These are phyloP conservation scores for Phytophthora crassamura DNA, from an alignment of 352 stramenopile species.

Conservation along the genomic window DNA sequence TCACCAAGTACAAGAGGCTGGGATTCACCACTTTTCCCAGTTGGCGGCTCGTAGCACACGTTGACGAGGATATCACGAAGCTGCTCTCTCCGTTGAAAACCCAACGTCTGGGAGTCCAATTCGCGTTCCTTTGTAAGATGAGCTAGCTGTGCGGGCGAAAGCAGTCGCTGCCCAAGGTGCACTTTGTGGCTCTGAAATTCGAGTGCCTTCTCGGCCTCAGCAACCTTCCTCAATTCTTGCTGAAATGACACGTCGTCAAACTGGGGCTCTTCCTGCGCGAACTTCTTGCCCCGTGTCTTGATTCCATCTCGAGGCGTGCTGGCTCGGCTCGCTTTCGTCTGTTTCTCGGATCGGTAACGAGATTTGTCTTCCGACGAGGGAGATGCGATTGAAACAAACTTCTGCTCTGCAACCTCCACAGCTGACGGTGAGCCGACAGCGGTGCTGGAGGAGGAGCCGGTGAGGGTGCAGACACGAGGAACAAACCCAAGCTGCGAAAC, in stretches of 20 bases:
- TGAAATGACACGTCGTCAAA: conserved; percentile 71
- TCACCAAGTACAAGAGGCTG: conserved; percentile 27
- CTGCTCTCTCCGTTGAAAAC: conserved; percentile 47
- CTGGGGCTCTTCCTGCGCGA: conserved; percentile 14
- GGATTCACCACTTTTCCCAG: conserved; percentile 3
- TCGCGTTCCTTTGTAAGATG: conserved; percentile 60
- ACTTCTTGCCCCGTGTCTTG: conserved; percentile 11
- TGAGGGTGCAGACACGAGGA: conserved; percentile 65
- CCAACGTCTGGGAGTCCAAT: conserved; percentile 39
- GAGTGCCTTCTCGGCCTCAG: conserved; percentile 78
- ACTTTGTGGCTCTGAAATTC: conserved; percentile 86
- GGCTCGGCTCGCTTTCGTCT: conserved; percentile 10
- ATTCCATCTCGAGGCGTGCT: conserved; percentile 1
- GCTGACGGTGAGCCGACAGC: conserved; percentile 2
- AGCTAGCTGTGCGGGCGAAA: conserved; percentile 56
- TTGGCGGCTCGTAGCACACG: conserved; percentile 26
- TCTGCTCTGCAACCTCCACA: conserved; percentile 6
- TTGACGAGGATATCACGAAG: conserved; percentile 50
- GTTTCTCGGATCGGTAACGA: conserved; percentile 3
- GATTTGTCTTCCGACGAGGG: conserved; percentile 12
- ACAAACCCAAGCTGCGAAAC: conserved; percentile 86
- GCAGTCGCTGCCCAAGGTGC: conserved; percentile 63
- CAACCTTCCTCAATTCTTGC: conserved; percentile 78
- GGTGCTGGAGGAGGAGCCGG: conserved; percentile 61
- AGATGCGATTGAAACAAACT: conserved; percentile 1